Evolutionary conservation across 257 asterid species (phyloP), one percentile per base, ranked within the genome.

Genomic region (Perilla frutescens): DNA sequence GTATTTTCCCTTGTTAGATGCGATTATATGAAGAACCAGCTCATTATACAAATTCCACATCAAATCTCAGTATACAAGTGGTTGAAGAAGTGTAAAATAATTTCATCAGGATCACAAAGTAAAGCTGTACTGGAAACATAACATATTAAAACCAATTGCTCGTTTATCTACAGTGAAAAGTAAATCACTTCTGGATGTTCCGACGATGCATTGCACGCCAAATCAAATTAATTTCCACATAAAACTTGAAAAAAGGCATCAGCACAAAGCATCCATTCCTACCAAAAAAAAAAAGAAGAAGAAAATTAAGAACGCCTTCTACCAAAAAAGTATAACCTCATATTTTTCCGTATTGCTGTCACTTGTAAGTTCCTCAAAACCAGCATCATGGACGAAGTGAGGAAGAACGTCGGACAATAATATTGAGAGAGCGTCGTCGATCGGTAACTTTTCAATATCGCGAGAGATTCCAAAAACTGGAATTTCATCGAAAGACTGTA

Each of bases 381-480:
- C 73, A 4, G 71, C 79, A 59, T 68, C 73, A 39, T 68, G 82
- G 61, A 87, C 68, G 58, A 59, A 61, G 73, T 86, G 88, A 48
- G 99, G 99, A 51, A 95, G 83, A 47, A 86, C 95, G 60, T 90
- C 93, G 37, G 87, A 79, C 40, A 88, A 76, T 85, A 95, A 90
- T 62, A 82, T 83, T 3, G 92, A 81, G 70, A 92, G 92, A 73
- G 96, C 78, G 45, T 84, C 78, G 8, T 87, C 96, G 78, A 90
- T 87, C 29, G 90, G 90, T 49, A 90, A 80, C 76, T 82, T 84
- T 32, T 85, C 83, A 74, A 84, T 62, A 51, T 85, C 88, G 20
- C 45, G 37, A 66, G 84, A 67, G 73, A 72, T 36, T 78, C 55
- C 76, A 43, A 78, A 66, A 54, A 80, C 56, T 8, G 91, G 85